Base-by-base conservation (phyloP, 192 early-diverging fungal genomes). In the Powellomyces hirtus region DNA sequence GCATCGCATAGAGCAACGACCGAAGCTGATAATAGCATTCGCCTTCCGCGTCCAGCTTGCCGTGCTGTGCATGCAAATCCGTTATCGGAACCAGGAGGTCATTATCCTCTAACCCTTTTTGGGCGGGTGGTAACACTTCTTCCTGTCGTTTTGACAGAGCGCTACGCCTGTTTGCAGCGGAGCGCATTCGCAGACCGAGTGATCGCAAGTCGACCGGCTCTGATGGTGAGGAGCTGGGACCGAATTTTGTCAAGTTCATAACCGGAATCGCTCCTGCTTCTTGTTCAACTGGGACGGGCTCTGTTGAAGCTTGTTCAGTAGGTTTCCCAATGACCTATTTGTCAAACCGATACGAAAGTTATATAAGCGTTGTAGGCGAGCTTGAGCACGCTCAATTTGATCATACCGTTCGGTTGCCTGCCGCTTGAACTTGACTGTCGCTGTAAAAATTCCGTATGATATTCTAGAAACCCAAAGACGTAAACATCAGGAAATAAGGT, bases 21-120 rank as follows among this genome's bases (percentile, higher is more conserved):
- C 73, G 59, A 14, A 78, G 29, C 45, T 73, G 65, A 53, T 60
- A 78, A 53, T 78, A 78, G 50, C 77, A 78, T 4, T 49, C 37
- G 8, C 30, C 59, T 5, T 66, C 60, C n/a, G 55, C 42, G 29
- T 65, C 57, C 14, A 59, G 36, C n/a, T 62, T 36, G 20, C 22
- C 30, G 16, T 56, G 53, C 53, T 56, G 53, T 29, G 36, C 37
- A 8, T 36, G 16, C 36, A 62, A 44, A 16, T 62, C 60, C 6
- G 60, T 10, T 11, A 40, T 7, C 13, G 60, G 60, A 1, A 29
- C 40, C 37, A 62, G 34, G n/a, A 18, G 40, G 10, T 42, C 40
- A 11, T 42, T 18, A 18, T 42, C 10, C 40, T 8, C 40, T 8
- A 42, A 18, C 18, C 8, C 40, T 42, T 8, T 18, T 8, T 42